These are phyloP conservation scores for Leptographium galeiforme DNA, from an alignment of 2,329 filamentous ascomycete species.

Conservation along the genomic window DNA sequence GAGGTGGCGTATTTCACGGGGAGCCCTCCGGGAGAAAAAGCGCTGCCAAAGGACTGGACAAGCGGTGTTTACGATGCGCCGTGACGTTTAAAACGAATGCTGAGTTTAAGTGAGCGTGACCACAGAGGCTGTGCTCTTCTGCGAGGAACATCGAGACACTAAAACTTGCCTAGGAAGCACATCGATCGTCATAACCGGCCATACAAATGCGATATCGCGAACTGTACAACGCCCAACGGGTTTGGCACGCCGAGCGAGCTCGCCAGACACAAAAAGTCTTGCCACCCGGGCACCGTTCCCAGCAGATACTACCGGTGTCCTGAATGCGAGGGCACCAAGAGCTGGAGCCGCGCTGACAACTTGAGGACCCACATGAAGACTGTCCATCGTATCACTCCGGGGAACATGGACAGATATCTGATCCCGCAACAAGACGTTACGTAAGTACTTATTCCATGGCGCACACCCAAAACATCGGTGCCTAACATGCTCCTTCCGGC, in stretches of 20 bases:
- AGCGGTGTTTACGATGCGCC: background rate
- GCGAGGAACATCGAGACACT: background rate
- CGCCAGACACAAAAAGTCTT: constrained; percentile 58
- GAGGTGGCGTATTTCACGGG: background rate
- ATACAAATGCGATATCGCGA: constrained; percentile 42
- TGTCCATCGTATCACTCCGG: background rate
- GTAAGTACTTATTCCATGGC: background rate
- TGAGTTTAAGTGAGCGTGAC: constrained; percentile 37
- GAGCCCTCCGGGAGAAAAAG: background rate
- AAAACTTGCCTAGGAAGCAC: constrained; percentile 52
- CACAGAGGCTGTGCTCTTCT: background rate
- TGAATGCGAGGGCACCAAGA: background rate
- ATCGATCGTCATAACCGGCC: constrained; percentile 51
- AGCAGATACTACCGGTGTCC: background rate
- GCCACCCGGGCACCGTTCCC: background rate
- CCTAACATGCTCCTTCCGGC: too few relatives aligned
- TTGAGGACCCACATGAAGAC: background rate
- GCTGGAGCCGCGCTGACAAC: background rate
- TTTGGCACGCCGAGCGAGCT: constrained; percentile 76
- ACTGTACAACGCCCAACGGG: constrained; percentile 47
- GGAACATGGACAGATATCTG: background rate
- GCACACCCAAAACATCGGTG: too few relatives aligned
- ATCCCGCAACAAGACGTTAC: background rate
- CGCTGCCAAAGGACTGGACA: background rate
- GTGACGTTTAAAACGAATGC: constrained; percentile 35